These are phyloP conservation scores for Wallacemonas collosoma DNA, from an alignment of 208 protist species.

Conservation along the genomic window DNA sequence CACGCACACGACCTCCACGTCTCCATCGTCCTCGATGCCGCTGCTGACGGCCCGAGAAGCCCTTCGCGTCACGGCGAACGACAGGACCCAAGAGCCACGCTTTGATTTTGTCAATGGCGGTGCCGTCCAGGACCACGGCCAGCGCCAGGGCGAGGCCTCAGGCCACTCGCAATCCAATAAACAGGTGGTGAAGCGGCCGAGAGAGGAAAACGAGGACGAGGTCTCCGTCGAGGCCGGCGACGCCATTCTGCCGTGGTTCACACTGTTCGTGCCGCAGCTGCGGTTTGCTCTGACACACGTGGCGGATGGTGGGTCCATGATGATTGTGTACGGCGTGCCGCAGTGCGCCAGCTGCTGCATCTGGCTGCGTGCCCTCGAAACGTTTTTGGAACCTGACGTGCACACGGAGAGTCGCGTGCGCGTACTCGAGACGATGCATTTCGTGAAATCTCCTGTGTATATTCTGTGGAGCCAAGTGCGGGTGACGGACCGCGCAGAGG, in stretches of 20 bases:
- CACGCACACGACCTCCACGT: background rate
- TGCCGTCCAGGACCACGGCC: conserved; percentile 80
- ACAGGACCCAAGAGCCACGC: background rate
- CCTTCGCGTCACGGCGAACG: conserved; percentile 16
- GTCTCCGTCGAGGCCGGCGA: background rate
- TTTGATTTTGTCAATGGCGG: conserved; percentile 83
- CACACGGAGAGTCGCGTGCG: conserved; percentile 16
- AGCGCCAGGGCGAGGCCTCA: conserved; percentile 32
- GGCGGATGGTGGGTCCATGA: conserved; percentile 50
- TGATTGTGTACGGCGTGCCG: conserved; percentile 75
- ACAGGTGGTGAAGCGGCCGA: background rate
- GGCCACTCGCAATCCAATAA: background rate
- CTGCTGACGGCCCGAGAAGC: conserved; percentile 21
- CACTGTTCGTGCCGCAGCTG: conserved; percentile 74
- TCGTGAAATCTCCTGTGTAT: conserved; percentile 72
- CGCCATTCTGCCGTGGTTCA: conserved; percentile 71
- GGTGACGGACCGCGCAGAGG: background rate
- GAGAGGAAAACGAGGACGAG: background rate
- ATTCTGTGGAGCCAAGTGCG: conserved; percentile 39
- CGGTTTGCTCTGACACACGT: conserved; percentile 47
- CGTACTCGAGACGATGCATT: conserved; percentile 73
- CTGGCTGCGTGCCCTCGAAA: conserved; percentile 47
- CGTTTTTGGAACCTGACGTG: background rate
- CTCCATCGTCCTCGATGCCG: background rate
- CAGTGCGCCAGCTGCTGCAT: conserved; percentile 79